Percentiles rank a stretch among this genome's conserved stretches.
These are phyloP conservation scores for Eucommia ulmoides DNA, from an alignment of 257 asterid genomes.

Conservation along the genomic window DNA sequence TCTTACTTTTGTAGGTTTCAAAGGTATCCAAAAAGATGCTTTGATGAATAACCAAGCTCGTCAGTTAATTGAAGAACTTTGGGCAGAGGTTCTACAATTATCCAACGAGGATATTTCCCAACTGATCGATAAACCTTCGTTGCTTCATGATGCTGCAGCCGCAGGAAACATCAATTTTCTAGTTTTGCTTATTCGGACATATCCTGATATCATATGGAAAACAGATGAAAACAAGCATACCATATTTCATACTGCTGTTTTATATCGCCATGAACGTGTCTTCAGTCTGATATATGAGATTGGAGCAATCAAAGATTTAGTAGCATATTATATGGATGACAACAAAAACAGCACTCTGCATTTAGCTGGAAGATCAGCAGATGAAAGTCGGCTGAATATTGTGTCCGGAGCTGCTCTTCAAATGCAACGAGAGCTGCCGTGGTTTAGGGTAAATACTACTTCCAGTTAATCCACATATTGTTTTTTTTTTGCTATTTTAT, in stretches of 20 bases:
- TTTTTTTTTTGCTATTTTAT: too few relatives aligned
- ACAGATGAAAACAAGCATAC: neutral
- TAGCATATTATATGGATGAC: constrained; percentile 4
- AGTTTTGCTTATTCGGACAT: constrained; percentile 1
- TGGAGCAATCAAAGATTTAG: constrained; percentile 10
- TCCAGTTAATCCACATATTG: too few relatives aligned
- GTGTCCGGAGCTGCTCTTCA: constrained; percentile 29
- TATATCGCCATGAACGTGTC: constrained; percentile 9
- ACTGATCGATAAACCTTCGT: too few relatives aligned
- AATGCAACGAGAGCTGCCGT: constrained; percentile 25
- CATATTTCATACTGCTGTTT: constrained; percentile 13
- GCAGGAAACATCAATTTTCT: constrained; percentile 18
- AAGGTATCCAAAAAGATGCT: too few relatives aligned
- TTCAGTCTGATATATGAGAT: constrained; percentile 10
- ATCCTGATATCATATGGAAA: constrained; percentile 15
- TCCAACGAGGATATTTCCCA: too few relatives aligned
- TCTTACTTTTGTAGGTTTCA: too few relatives aligned
- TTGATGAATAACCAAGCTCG: too few relatives aligned
- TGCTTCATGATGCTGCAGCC: constrained; percentile 14
- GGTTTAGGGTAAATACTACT: constrained; percentile 38
- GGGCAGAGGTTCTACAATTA: too few relatives aligned
- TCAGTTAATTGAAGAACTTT: too few relatives aligned
- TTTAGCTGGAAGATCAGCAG: constrained; percentile 23
- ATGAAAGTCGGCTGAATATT: constrained; percentile 5
- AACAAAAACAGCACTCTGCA: constrained; percentile 20